Base-by-base conservation (phyloP, 1,139 yeast species). In the Debaryomyces sp. region DNA sequence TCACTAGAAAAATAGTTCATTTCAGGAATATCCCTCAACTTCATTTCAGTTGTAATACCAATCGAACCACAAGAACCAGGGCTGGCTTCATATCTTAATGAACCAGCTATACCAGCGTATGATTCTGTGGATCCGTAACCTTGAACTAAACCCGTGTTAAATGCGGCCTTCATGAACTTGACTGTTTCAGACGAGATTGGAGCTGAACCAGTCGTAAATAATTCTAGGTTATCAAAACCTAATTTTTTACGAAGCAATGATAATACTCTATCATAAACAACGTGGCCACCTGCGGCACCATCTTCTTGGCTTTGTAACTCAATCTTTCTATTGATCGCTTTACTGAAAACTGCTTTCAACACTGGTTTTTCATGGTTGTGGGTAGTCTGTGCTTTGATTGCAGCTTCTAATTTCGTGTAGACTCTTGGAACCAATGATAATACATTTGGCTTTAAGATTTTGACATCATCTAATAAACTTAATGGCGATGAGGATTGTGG, bases 101-200 rank as follows among this genome's bases (percentile, higher is more conserved):
- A 66, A 9, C 61, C 46, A 51, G 69, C 61, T 41, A 73, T 54
- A 15, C 80, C 80, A 10, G 78, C 80, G 59, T 74, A 74, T 5
- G 76, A 66, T 55, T 76, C 81, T 29, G 80, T 75, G 53, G 73
- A 67, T 7, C 81, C 81, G 54, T 75, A 76, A 44, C 80, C 80
- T 58, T 75, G 79, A 29, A 64, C 45, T 48, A 76, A 51, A 22
- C 80, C 81, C 30, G 67, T 48, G 50, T 70, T 68, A 47, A 75
- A 62, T 3, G 73, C 51, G 2, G 77, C 75, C 56, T 72, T 75
- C 50, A 76, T 55, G 53, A 75, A 75, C 54, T 61, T 70, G 38
- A 75, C 64, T 4, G 80, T 73, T 27, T 69, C 75, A 4, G 71
- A 68, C 37, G 74, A 64, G 49, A 75, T 70, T 33, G 81, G 81